Conservation (phyloP, 495 filamentous ascomycete species). For the Hypoxylon intermedium region DNA sequence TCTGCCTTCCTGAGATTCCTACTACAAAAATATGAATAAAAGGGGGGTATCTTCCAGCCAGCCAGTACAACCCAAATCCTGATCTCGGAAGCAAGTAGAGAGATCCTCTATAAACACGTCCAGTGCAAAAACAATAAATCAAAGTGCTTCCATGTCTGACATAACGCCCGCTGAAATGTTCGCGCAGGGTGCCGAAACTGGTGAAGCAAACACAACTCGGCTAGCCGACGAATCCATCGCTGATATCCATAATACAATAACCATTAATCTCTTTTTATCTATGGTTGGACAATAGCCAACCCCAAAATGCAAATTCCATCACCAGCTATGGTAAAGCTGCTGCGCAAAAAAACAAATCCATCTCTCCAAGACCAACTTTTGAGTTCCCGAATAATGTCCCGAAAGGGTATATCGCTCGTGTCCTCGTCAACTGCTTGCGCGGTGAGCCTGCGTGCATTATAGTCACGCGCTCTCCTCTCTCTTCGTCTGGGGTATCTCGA, state of each 20-base stretch:
- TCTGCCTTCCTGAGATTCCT: conserved; percentile 35
- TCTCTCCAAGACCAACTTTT: conserved; percentile 34
- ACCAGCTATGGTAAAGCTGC: conserved; percentile 15
- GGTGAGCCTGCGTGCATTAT: conserved; percentile 31
- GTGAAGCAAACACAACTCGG: conserved; percentile 30
- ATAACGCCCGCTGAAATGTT: conserved; percentile 31
- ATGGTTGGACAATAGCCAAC: conserved; percentile 31
- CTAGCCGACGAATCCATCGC: conserved; percentile 32
- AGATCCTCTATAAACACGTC: conserved; percentile 39
- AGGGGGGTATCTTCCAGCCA: conserved; percentile 47
- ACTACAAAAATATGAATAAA: conserved; percentile 30
- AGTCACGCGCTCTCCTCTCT: conserved; percentile 34
- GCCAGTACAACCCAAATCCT: conserved; percentile 41
- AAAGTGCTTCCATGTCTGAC: conserved; percentile 31
- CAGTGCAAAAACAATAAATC: conserved; percentile 24
- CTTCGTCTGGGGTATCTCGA: conserved; percentile 44
- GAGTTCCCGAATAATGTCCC: conserved; percentile 35
- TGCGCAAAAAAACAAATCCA: conserved; percentile 26
- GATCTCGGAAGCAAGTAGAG: conserved; percentile 25
- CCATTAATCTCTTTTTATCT: conserved; percentile 33
- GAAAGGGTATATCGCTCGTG: conserved; percentile 39
- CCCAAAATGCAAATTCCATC: conserved; percentile 18
- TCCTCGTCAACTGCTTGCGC: conserved; percentile 38
- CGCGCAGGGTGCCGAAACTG: conserved; percentile 25
- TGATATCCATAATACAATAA: conserved; percentile 34